Evolutionary conservation across 2,329 filamentous ascomycete species (phyloP).

Genomic region (Dothidotthia symphoricarpi): DNA sequence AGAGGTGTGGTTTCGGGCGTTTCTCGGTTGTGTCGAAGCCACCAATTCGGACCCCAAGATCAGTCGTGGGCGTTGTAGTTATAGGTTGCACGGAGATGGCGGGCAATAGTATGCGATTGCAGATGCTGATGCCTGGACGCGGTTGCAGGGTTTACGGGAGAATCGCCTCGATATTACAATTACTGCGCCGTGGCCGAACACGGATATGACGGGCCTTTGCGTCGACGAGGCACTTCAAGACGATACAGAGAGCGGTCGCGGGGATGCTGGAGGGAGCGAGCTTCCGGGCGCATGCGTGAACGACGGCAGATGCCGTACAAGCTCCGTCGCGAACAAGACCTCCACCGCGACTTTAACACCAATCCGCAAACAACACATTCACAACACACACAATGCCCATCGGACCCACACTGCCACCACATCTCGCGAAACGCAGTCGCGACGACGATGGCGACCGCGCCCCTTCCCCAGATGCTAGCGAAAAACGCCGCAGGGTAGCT

Average conservation of each 20-base stretch:
- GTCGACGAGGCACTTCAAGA: too few relatives aligned
- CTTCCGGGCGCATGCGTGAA: conserved; percentile 15
- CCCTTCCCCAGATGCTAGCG: conserved; percentile 42
- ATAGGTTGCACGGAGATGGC: background rate
- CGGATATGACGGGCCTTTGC: too few relatives aligned
- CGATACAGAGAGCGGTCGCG: conserved; percentile 3
- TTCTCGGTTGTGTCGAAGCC: background rate
- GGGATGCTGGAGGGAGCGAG: conserved; percentile 18
- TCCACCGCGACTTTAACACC: conserved; percentile 3
- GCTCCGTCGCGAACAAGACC: conserved; percentile 18
- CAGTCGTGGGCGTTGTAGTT: too few relatives aligned
- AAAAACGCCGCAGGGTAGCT: conserved; percentile 54
- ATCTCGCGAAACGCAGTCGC: conserved; percentile 57
- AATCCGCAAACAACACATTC: conserved; percentile 1
- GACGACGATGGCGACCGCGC: conserved; percentile 45
- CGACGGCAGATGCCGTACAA: conserved; percentile 21
- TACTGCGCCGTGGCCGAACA: too few relatives aligned
- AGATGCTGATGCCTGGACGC: too few relatives aligned
- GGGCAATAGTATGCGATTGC: conserved; percentile 1
- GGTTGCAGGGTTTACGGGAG: too few relatives aligned
- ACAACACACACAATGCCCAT: conserved; percentile 58
- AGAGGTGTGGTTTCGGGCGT: background rate
- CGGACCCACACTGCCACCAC: conserved; percentile 68
- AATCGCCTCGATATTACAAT: too few relatives aligned
- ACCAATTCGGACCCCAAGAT: too few relatives aligned